Evolutionary conservation across 306 rosid species (phyloP), one percentile per base, ranked within the genome.

Genomic region (Mucuna pruriens): DNA sequence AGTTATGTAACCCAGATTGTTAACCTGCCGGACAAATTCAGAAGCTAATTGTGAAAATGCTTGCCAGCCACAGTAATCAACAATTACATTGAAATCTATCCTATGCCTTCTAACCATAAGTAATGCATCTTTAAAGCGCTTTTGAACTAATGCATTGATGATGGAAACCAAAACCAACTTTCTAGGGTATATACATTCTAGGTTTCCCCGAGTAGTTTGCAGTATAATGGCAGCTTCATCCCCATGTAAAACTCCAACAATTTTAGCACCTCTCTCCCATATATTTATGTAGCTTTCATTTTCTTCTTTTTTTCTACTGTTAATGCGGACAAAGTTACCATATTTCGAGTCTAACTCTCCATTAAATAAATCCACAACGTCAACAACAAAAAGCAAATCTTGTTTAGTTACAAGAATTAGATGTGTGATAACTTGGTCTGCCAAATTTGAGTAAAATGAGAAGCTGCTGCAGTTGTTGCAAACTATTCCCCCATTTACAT

Each of bases 181-280:
- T 79, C 99, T 90, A 29, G 98, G 99, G 75, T 88, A 93, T 81
- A 90, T 72, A 84, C 94, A 93, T 83, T 95, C 99, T 10, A 95
- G 86, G 86, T 95, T 95, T 78, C 99, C 99, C 71, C 98, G 88
- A 70, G 85, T 69, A 42, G 97, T 94, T 86, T 93, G 98, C 78
- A 95, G 62, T 76, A 95, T 84, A 49, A 90, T 82, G 44, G 94
- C 91, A 75, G 98, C 93, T 85, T 92, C 92, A 61, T 93, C 98
- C 52, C 98, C 99, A 85, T 95, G 97, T 38, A 95, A 80, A 42
- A 89, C 94, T 16, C 98, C 99, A 44, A 85, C 86, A 85, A 93
- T 81, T 92, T 84, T 92, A 80, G 99, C 94, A 73, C 97, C 94
- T 87, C 93, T 93, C 88, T 95, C 99, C 99, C 99, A 95, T 72